A percentile compares a stretch with the other conserved stretches of the same genome.
Evolutionary conservation across 148 eudicot species (phyloP).

Genomic region (Polygonum aviculare): DNA sequence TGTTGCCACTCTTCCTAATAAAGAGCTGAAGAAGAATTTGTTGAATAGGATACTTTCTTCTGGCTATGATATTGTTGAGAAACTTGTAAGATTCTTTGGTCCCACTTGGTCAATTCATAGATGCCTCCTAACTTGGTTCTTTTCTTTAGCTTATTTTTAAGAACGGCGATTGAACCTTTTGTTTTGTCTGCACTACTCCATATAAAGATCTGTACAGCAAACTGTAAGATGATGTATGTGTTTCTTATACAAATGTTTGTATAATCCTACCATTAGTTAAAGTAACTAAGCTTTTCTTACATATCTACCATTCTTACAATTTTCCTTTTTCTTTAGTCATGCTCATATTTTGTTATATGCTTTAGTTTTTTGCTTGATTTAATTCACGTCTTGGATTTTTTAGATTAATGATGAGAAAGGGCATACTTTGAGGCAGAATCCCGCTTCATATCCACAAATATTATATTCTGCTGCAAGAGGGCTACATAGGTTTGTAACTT

Average conservation of each 20-base stretch:
- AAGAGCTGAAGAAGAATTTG: slow-evolving; percentile 65
- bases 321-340: neutral
- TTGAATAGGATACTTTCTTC: slow-evolving; percentile 65
- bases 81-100: slow-evolving; percentile 57
- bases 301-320: neutral
- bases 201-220: neutral
- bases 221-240: neutral
- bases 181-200: neutral
- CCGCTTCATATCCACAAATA: slow-evolving; percentile 45
- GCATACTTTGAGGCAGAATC: slow-evolving; percentile 55
- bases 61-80: slow-evolving; percentile 62
- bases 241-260: neutral
- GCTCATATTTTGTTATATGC: neutral
- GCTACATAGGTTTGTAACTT: slow-evolving; percentile 57
- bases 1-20: slow-evolving; percentile 50
- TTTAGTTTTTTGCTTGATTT: neutral
- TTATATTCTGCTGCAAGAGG: slow-evolving; percentile 67
- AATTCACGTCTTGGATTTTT: slow-evolving; percentile 1
- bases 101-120: neutral
- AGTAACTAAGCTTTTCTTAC: neutral
- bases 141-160: neutral
- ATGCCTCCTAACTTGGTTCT: neutral
- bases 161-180: neutral
- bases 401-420: slow-evolving; percentile 58
- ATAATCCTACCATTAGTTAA: neutral